Evolutionary conservation across 2,329 filamentous ascomycete species (phyloP), one percentile per base, ranked within the genome.

Genomic region (Pyrenophora seminiperda): DNA sequence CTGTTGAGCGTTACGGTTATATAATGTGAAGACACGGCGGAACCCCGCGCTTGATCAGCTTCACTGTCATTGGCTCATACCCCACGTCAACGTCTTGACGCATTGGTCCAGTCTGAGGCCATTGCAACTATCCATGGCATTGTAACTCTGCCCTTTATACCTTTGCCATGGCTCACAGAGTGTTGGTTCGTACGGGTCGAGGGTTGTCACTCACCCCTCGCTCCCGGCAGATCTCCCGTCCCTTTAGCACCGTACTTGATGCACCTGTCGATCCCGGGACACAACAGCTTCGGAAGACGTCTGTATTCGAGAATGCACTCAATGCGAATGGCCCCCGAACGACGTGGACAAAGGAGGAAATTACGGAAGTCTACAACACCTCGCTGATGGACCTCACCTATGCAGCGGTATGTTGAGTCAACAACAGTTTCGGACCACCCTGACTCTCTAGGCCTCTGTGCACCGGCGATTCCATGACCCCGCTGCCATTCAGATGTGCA

Each of bases 391-490:
- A 93, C 68, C 76, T 96, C 64, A 82, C 87, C 7, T 88, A 85
- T 71, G 86, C 88, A 70, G 83, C 89, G 54, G 89, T 91, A 59
- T 47, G 68, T 61, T 32, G n/a, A 14, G 74, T 15, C 7, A 32
- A 29, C 31, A 34, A 11, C 32, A 19, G 19, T 30, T 10, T 10
- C 4, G 7, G 14, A 45, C 27, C 22, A 52, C 54, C 43, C 43
- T 51, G 17, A 46, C 43, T 15, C 45, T 41, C 18, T 30, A 94
- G 90, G 85, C 84, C 59, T 83, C 81, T 29, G 77, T 96, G 49
- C 91, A 96, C 75, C 86, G 90, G 37, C 87, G 88, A 63, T 95
- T 95, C 78, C 91, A 96, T 76, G 83, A 89, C 67, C 89, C 91
- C 5, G 81, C 86, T 38, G 86, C 90, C 20, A 90, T 96, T 56